Conservation (phyloP, 148 eudicot species). For the Pharnaceum exiguum region DNA sequence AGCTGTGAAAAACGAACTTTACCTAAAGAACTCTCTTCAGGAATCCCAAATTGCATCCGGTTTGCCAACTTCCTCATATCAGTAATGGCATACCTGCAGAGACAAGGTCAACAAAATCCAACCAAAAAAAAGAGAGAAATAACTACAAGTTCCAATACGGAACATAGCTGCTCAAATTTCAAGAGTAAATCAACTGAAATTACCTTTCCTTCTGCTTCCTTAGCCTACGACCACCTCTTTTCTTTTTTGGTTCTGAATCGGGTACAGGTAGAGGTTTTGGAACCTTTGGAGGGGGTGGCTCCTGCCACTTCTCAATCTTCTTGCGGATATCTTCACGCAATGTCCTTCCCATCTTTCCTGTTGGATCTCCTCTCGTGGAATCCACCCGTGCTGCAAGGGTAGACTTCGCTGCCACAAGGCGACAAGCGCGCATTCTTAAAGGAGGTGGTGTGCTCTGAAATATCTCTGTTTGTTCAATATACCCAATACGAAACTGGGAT, state of each 20-base stretch:
- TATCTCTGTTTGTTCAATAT: slow-evolving; percentile 82
- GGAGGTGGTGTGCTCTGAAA: slow-evolving; percentile 88
- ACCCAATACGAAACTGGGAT: slow-evolving; percentile 90
- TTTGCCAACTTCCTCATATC: slow-evolving; percentile 97
- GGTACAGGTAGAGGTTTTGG: slow-evolving; percentile 99
- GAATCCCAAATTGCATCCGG: slow-evolving; percentile 95
- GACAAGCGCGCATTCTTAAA: slow-evolving; percentile 80
- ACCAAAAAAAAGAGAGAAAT: background rate
- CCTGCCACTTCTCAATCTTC: slow-evolving; percentile 99
- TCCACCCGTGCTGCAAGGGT: slow-evolving; percentile 94
- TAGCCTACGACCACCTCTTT: slow-evolving; percentile 92
- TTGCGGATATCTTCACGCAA: slow-evolving; percentile 77
- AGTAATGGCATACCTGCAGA: slow-evolving; percentile 76
- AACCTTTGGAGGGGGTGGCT: slow-evolving; percentile 97
- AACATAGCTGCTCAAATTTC: background rate
- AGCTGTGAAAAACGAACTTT: background rate
- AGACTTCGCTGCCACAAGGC: slow-evolving; percentile 82
- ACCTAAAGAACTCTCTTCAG: slow-evolving; percentile 96
- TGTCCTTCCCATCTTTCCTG: slow-evolving; percentile 70
- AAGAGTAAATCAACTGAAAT: background rate
- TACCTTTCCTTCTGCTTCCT: slow-evolving; percentile 98
- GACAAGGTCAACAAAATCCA: background rate
- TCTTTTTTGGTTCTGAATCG: slow-evolving; percentile 96
- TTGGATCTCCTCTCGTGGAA: slow-evolving; percentile 80
- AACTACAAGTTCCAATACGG: background rate